Evolutionary conservation across 768 basidiomycete genomes (phyloP), one percentile per base, ranked within the genome.

Genomic region (Boletales sp.): DNA sequence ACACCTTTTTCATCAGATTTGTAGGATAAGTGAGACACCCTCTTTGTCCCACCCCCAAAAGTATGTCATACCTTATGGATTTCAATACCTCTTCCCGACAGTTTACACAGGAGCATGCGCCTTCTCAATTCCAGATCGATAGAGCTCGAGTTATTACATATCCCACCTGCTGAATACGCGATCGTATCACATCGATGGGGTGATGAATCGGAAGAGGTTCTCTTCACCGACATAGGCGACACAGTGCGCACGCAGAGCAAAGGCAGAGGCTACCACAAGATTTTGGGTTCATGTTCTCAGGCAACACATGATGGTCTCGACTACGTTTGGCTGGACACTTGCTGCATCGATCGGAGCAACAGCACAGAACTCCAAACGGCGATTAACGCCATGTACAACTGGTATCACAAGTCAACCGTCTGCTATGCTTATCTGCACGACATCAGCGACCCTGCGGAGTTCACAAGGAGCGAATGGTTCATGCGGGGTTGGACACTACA

Each of bases 311-410:
- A 68, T 9, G 33, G 35, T 0, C 25, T 61, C 30, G n/a, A 21
- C 14, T 62, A 64, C 40, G 49, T 68, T 19, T 71, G 67, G 68
- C 25, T 66, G 44, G 62, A 70, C n/a, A 70, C 68, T 0, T 68
- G 60, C 28, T 70, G 70, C 41, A 68, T 71, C 46, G 48, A 69
- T 44, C 64, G 49, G 53, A 36, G 30, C 35, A 68, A 54, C 46
- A 63, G 50, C 46, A 49, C 62, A 2, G 69, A 69, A 34, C 59
- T 70, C 15, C 25, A 35, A 25, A 59, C 69, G 37, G 58, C 69
- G 17, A 65, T 69, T 48, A 63, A 66, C 32, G 49, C 64, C 14
- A 69, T 70, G 66, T 71, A 61, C 55, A 53, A n/a, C 35, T 70
- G 70, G 70, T 71, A 70, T 49, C 42, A 44, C 2, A 41, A 57